Evolutionary conservation across 371 early-diverging fungal species (phyloP), one percentile per base, ranked within the genome.

Genomic region (Mucor irregularis): DNA sequence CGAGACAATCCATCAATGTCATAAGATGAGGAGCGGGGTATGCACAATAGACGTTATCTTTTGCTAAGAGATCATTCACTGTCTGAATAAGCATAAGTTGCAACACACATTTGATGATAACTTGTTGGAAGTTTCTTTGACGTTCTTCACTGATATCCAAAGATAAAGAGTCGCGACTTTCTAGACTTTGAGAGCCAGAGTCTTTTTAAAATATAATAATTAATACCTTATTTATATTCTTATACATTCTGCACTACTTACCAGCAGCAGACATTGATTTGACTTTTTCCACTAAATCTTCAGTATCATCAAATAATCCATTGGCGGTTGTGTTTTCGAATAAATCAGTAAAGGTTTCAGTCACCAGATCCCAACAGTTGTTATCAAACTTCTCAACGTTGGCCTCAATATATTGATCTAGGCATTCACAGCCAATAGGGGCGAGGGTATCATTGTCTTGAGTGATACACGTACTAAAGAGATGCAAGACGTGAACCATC

Each of bases 381-480:
- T 58, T 70, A 53, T 86, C 84, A 59, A 94, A 82, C 61, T 84
- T 84, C 31, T 77, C 59, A 6, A 83, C 84, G 62, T 95, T 96
- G 37, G 74, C 72, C 48, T 90, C 90, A 33, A 97, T 83, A 54
- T 95, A 83, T 53, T 92, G 90, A 65, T 92, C 93, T 53, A 97
- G 69, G 61, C 97, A 95, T 39, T 90, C 88, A 26, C 90, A 90
- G 2, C 97, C 97, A 53, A 95, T 93, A 43, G 89, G 78, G n/a
- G 92, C 90, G 50, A 97, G 78, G 0, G 93, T 88, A 62, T 96
- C 94, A 63, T 93, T 91, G 53, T 93, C 94, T 81, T 95, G 95
- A 17, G 85, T 86, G 58, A 94, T 89, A 69, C 95, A 95, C 35
- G 89, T 71, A 10, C 79, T 75, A 42, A 95, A 77, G 21, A 97